These are phyloP conservation scores for Cryptosporidium baileyi DNA, from an alignment of 169 alveolate species.

Conservation along the genomic window DNA sequence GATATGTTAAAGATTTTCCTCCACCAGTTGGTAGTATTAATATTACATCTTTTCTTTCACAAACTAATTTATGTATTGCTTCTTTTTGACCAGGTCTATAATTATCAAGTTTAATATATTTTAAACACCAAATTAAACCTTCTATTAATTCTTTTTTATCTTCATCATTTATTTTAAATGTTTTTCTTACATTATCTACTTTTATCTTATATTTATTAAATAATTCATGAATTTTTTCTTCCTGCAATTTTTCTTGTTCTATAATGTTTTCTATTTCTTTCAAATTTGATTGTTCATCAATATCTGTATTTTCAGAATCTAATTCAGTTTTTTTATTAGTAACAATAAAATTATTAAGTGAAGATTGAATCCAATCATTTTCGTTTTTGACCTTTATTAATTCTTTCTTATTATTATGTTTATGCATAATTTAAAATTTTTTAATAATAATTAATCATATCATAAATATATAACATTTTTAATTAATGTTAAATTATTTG, in stretches of 20 bases:
- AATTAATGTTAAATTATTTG: no score
- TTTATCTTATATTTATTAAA: slow-evolving; percentile 7
- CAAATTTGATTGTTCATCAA: neutral
- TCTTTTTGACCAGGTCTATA: slow-evolving; percentile 83
- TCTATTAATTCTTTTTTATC: neutral
- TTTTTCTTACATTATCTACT: neutral
- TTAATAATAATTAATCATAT: neutral
- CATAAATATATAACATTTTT: no score
- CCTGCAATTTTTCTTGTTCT: slow-evolving; percentile 24
- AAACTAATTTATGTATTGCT: slow-evolving; percentile 80
- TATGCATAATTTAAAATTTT: neutral
- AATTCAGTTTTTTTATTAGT: neutral
- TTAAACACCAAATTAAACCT: slow-evolving; percentile 33
- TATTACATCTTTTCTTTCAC: slow-evolving; percentile 84
- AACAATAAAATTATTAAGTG: slow-evolving; percentile 14
- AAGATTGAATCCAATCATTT: slow-evolving; percentile 26
- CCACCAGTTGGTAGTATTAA: slow-evolving; percentile 97
- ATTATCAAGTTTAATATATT: slow-evolving; percentile 7
- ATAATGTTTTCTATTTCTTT: neutral
- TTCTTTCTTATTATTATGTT: neutral
- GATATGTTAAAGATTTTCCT: slow-evolving; percentile 94
- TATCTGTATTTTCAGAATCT: neutral
- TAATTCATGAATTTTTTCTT: slow-evolving; percentile 15
- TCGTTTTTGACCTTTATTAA: neutral
- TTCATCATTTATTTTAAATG: neutral